Evolutionary conservation across 78 protist species (phyloP).

Genomic region (Dictyostelium brefeldianum): DNA sequence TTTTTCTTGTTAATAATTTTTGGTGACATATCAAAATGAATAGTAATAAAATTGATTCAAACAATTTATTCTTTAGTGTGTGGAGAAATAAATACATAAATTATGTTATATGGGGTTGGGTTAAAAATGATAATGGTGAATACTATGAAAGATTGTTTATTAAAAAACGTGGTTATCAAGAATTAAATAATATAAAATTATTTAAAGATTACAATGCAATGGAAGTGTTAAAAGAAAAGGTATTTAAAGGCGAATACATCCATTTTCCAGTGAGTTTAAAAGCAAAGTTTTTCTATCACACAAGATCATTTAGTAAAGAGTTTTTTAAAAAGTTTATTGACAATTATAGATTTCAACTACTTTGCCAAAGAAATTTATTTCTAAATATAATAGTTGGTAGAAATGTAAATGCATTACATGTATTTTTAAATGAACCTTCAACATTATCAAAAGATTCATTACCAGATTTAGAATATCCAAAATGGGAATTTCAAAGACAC

Average conservation of each 20-base stretch:
- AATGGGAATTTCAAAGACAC: neutral
- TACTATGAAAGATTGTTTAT: too few species aligned
- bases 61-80: neutral
- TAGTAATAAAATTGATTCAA: too few species aligned
- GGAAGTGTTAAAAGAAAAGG: neutral
- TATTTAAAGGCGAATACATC: neutral
- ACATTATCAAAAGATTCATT: neutral
- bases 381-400: neutral
- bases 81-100: neutral
- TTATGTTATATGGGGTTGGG: neutral
- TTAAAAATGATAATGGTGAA: neutral
- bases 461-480: neutral
- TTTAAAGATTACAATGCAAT: too few species aligned
- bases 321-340: neutral
- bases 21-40: too few species aligned
- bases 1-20: too few species aligned
- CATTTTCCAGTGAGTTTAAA: neutral
- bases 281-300: neutral
- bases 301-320: neutral
- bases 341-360: neutral
- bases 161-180: too few species aligned
- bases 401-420: neutral
- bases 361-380: neutral
- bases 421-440: neutral
- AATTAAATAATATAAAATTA: too few species aligned